These are phyloP conservation scores for Actinomortierella ambigua DNA, from an alignment of 371 early-diverging fungal species.

Conservation along the genomic window DNA sequence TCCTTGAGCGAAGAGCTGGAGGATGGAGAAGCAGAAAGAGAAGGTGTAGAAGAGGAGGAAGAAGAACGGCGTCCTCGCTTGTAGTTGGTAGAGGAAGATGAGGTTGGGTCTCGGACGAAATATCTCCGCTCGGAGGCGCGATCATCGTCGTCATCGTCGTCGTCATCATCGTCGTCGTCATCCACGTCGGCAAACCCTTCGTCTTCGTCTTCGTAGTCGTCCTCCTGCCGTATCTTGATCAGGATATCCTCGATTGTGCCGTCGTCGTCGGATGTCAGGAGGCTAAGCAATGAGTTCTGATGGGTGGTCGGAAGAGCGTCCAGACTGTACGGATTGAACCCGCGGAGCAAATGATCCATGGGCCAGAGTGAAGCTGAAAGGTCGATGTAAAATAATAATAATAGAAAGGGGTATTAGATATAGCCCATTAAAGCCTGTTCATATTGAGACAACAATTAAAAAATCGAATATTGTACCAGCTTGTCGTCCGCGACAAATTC, in stretches of 20 bases:
- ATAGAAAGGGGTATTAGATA: too few relatives aligned
- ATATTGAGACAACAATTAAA: too few relatives aligned
- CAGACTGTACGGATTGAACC: constrained; percentile 30
- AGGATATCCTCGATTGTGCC: too few relatives aligned
- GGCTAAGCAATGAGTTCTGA: constrained; percentile 13
- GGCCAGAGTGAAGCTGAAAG: constrained; percentile 19
- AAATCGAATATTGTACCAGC: too few relatives aligned
- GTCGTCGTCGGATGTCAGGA: background rate
- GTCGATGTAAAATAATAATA: too few relatives aligned
- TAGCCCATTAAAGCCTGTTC: too few relatives aligned
- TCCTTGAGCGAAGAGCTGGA: constrained; percentile 23
- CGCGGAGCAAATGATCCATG: constrained; percentile 28
- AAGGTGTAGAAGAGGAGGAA: background rate
- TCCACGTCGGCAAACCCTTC: constrained; percentile 20
- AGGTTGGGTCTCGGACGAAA: background rate
- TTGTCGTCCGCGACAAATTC: constrained; percentile 39
- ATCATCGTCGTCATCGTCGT: constrained; percentile 15
- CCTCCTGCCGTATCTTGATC: too few relatives aligned
- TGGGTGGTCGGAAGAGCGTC: background rate
- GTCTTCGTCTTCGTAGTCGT: background rate
- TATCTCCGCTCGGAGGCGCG: background rate
- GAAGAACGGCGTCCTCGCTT: background rate
- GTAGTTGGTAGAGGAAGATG: too few relatives aligned
- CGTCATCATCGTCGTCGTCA: constrained; percentile 29
- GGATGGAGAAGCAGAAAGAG: too few relatives aligned